Conservation (phyloP, 306 rosid genomes). For the Arachis hypogaea region DNA sequence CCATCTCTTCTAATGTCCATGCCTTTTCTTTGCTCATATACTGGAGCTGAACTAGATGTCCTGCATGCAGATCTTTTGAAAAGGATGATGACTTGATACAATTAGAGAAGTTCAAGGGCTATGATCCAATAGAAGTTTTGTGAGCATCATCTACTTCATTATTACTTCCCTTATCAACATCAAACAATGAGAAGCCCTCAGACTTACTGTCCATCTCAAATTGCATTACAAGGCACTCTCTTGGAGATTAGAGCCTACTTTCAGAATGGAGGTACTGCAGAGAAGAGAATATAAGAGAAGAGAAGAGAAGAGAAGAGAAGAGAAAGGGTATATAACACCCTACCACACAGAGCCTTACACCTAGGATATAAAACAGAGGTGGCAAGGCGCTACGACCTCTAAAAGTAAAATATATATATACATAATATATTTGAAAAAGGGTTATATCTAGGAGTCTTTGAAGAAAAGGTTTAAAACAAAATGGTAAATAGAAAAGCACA, state of each 20-base stretch:
- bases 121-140: slow-evolving; percentile 42
- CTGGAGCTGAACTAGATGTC: neutral
- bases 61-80: slow-evolving; percentile 55
- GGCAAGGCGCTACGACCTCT: no score
- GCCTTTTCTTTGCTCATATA: slow-evolving; percentile 61
- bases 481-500: no score
- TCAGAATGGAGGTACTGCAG: slow-evolving; percentile 9
- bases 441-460: no score
- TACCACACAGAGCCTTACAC: no score
- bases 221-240: slow-evolving; percentile 79
- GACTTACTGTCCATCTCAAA: slow-evolving; percentile 79
- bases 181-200: slow-evolving; percentile 71
- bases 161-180: slow-evolving; percentile 47
- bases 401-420: no score
- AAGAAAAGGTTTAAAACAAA: no score
- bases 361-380: no score
- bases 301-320: no score
- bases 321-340: no score
- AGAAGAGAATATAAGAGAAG: no score
- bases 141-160: slow-evolving; percentile 44
- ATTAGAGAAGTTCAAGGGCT: slow-evolving; percentile 45
- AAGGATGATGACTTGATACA: slow-evolving; percentile 46
- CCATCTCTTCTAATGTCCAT: slow-evolving; percentile 74
- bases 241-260: slow-evolving; percentile 82
- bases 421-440: no score